Evolutionary conservation across 805 yeast species (phyloP), one percentile per base, ranked within the genome.

Genomic region (Saturnispora gosingensis): DNA sequence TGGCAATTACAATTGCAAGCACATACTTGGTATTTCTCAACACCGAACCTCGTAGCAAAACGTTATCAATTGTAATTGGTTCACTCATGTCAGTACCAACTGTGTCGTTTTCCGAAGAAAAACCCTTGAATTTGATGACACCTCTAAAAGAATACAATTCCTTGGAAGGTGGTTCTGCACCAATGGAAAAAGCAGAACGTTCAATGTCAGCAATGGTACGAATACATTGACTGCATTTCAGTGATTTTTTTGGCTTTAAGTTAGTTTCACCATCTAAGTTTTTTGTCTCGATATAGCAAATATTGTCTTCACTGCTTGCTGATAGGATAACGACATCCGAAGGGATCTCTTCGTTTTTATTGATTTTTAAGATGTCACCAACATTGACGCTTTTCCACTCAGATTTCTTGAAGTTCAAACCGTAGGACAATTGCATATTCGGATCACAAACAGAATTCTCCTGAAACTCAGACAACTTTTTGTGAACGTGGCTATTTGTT

Each of bases 251-350:
- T 24, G 72, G 70, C 62, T 85, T 86, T 63, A 85, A 72, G 61
- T 82, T 85, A 4, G 91, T 83, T 65, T 85, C 95, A 56, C 88
- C 88, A 59, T 82, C 88, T 51, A 83, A 68, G 59, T 82, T 82
- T 57, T 82, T 80, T 1, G 88, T 82, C 58, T 82, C 95, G 32
- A 85, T 70, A 55, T 71, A 75, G 67, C 90, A 84, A 48, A 76
- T 78, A 48, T 83, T 83, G 58, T 84, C 88, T 1, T 73, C 65
- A 61, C 83, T 88, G 32, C 87, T 79, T 2, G 89, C 74, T 5
- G 88, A 72, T 7, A 85, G 61, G 34, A 85, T 65, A 45, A 84
- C 71, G 13, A 81, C 64, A 66, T 85, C 95, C 1, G 91, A 89
- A 1, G 95, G 95, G 6, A 84, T 75, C 68, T 85, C 91, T 61